A percentile compares a stretch with the other conserved stretches of the same genome.
Evolutionary conservation across 805 yeast species (phyloP).

Genomic region (Candida namnaoensis): DNA sequence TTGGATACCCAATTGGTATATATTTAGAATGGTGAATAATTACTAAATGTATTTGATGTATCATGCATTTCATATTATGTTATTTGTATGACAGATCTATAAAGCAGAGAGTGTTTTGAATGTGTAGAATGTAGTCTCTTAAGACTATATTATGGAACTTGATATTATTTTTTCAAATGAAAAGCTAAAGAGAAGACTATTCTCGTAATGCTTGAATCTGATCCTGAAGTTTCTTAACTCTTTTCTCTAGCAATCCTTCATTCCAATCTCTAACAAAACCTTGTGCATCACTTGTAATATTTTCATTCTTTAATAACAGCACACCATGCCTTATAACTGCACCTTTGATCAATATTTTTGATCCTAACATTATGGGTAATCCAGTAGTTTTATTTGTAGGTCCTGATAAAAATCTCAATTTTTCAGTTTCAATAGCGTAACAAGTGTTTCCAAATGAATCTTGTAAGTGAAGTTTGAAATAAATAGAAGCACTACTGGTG

Average conservation of each 20-base stretch:
- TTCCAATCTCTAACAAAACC: not conserved
- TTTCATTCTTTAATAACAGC: constrained; percentile 19
- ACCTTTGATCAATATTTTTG: constrained; percentile 43
- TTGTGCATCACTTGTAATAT: constrained; percentile 5
- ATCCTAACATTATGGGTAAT: constrained; percentile 42
- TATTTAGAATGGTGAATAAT: no score
- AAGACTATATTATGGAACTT: no score
- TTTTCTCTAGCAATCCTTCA: not conserved
- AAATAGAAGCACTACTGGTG: not conserved
- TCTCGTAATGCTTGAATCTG: no score
- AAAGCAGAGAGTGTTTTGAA: no score
- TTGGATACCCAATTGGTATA: no score
- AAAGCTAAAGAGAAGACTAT: no score
- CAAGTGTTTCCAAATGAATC: not conserved
- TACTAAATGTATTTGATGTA: no score
- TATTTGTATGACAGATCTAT: no score
- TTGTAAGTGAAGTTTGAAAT: not conserved
- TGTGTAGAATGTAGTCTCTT: no score
- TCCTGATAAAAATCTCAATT: constrained; percentile 35
- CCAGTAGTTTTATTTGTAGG: constrained; percentile 14
- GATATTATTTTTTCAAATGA: no score
- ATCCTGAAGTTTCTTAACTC: not conserved
- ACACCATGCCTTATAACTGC: constrained; percentile 40
- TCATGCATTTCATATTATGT: no score
- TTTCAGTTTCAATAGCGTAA: constrained; percentile 33